Base-by-base conservation (phyloP, 495 filamentous ascomycete species). In the Hyaloscypha finlandica region DNA sequence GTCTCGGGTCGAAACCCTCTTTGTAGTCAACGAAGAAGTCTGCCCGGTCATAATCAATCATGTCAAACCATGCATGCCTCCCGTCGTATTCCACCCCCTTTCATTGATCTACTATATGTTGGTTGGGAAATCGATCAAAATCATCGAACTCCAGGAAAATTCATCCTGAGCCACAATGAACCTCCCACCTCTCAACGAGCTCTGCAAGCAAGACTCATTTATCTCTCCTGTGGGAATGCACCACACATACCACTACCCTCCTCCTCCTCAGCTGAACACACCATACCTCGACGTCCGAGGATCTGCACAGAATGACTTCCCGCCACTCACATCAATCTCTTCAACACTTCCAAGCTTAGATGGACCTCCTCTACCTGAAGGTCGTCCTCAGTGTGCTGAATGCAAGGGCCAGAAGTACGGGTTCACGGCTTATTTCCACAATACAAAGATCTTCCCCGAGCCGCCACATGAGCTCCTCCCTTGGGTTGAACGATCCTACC, bases 371-470 rank as follows among this genome's bases (percentile, higher is more conserved):
- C 22, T n/a, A 56, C 53, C 29, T 16, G 19, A 31, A 56, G 35
- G 9, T 16, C 32, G 56, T 8, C 58, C 53, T 6, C 20, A 30
- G 16, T 72, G 70, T 31, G 58, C 42, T 2, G 16, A 56, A 42
- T 72, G 70, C 52, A 69, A 64, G 61, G 70, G 70, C 6, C 31
- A 58, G 22, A 69, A 65, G 29, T 69, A 69, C 60, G 37, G 52
- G 32, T 72, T 72, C 64, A 69, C 59, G 6, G 32, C 66, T 4
- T 72, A 72, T 25, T 72, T 72, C 51, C 70, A 72, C 52, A 71
- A 71, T 32, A 63, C 45, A 0, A 48, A 30, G 0, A 55, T 67
- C 33, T 72, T 72, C 64, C 25, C 32, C 45, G 11, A 45, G 6
- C 67, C 70, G 58, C 70, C 70, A 20, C 70, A 72, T 37, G 37